phyloP scores from a whole-genome alignment of 805 yeast genomes.

The Nakazawaea laoshanensis region DNA sequence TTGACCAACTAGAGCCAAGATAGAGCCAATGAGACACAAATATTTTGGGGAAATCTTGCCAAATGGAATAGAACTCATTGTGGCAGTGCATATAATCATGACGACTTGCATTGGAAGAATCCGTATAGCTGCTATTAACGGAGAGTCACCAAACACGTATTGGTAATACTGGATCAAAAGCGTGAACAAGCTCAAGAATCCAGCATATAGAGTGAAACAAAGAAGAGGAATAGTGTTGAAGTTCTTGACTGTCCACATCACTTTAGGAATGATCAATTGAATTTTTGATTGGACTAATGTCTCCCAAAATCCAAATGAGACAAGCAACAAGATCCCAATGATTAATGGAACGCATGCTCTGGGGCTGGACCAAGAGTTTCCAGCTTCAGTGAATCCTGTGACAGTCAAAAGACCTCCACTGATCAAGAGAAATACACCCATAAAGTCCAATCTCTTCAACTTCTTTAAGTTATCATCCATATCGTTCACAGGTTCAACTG shows the following conservation, averaged over 20 bases:
- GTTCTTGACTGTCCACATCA: conserved; percentile 18
- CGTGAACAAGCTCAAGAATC: background rate
- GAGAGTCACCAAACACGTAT: background rate
- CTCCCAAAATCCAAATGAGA: conserved; percentile 23
- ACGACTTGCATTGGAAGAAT: too few relatives aligned
- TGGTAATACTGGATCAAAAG: background rate
- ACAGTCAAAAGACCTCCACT: conserved; percentile 28
- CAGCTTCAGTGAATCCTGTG: conserved; percentile 37
- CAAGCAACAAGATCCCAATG: conserved; percentile 26
- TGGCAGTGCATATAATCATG: too few relatives aligned
- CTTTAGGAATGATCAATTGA: conserved; percentile 20
- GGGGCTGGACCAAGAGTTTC: conserved; percentile 31
- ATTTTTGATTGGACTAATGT: conserved; percentile 9
- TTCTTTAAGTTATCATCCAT: conserved; percentile 15
- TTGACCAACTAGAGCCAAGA: too few relatives aligned
- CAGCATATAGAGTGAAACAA: background rate
- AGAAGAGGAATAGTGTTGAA: conserved; percentile 15
- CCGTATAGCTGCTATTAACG: conserved; percentile 9
- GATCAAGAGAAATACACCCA: conserved; percentile 24
- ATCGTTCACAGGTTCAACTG: background rate
- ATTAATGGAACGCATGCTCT: conserved; percentile 31
- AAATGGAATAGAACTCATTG: conserved; percentile 13
- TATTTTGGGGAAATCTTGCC: conserved; percentile 13
- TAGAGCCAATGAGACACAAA: conserved; percentile 14
- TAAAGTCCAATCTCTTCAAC: conserved; percentile 24